phyloP scores from a whole-genome alignment of 2,329 filamentous ascomycete species.

The Fusarium metavorans region DNA sequence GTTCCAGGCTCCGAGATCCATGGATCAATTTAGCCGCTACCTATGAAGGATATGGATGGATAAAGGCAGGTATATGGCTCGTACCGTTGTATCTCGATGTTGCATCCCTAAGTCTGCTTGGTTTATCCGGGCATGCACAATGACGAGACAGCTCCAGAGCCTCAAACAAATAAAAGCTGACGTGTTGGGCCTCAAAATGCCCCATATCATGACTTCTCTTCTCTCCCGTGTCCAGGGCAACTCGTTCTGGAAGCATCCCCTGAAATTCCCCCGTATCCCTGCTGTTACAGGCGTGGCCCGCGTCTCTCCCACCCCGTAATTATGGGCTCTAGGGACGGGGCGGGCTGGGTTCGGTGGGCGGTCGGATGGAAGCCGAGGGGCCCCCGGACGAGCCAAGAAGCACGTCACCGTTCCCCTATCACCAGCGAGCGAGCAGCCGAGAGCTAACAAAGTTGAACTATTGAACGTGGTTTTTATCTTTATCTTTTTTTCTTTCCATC shows the following conservation, averaged over 20 bases:
- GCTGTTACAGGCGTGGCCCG: neutral
- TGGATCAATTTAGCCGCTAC: constrained; percentile 19
- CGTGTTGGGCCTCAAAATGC: constrained; percentile 27
- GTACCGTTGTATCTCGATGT: neutral
- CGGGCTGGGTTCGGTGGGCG: constrained; percentile 33
- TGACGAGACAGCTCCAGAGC: constrained; percentile 10
- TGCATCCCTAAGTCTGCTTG: neutral
- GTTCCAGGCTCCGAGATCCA: constrained; percentile 11
- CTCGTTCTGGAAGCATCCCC: neutral
- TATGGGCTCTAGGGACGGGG: constrained; percentile 28
- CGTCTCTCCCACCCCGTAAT: constrained; percentile 9
- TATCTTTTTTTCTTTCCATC: constrained; percentile 1
- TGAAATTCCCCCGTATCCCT: neutral
- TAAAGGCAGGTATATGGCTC: neutral
- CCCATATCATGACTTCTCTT: constrained; percentile 6
- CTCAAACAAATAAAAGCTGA: constrained; percentile 3
- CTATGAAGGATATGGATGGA: neutral
- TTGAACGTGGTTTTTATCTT: neutral
- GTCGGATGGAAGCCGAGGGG: constrained; percentile 42
- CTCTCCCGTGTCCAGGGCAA: constrained; percentile 2
- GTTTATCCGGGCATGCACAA: constrained; percentile 14
- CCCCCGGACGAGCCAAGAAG: constrained; percentile 33
- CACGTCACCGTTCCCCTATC: constrained; percentile 42
- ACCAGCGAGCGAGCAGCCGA: constrained; percentile 5
- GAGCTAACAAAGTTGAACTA: constrained; percentile 7